A percentile compares a stretch with the other conserved stretches of the same genome.
These are phyloP conservation scores for Amanita muscaria DNA, from an alignment of 768 basidiomycete species.

Conservation along the genomic window DNA sequence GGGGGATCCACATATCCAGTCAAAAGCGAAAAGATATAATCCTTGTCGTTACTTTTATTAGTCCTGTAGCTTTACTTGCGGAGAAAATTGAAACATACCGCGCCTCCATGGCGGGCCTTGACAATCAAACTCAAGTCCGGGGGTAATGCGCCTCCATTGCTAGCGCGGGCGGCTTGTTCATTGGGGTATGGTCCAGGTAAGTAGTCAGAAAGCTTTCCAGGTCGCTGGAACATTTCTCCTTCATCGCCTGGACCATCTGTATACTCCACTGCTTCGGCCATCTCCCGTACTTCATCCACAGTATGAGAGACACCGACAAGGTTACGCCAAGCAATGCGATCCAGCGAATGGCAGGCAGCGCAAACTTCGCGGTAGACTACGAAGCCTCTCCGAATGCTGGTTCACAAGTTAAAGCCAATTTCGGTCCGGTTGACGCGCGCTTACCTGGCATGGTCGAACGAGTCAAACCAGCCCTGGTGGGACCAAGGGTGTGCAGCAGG, in stretches of 20 bases:
- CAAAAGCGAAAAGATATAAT: constrained; percentile 94
- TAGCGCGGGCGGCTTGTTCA: constrained; percentile 92
- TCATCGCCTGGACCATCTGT: constrained; percentile 89
- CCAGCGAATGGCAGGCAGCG: constrained; percentile 96
- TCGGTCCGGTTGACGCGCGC: constrained; percentile 10
- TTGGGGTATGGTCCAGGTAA: constrained; percentile 94
- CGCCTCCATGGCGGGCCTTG: constrained; percentile 96
- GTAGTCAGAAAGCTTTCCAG: constrained; percentile 97
- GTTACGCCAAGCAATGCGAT: constrained; percentile 99
- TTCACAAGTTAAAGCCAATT: neutral
- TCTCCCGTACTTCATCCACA: constrained; percentile 75
- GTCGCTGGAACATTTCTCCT: constrained; percentile 98
- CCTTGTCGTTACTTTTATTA: constrained; percentile 37
- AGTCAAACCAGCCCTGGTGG: constrained; percentile 80
- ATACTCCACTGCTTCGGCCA: constrained; percentile 98
- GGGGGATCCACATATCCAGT: constrained; percentile 97
- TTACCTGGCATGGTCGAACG: constrained; percentile 95
- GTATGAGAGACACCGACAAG: constrained; percentile 97
- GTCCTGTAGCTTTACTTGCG: neutral
- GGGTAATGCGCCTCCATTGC: constrained; percentile 91
- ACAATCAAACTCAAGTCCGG: constrained; percentile 95
- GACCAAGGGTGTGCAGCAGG: constrained; percentile 83
- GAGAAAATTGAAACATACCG: constrained; percentile 48
- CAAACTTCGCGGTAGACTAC: constrained; percentile 99
- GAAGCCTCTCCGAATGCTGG: constrained; percentile 90